Evolutionary conservation across 1,139 yeast species (phyloP).

Genomic region (Blastobotrys raffinosifermentans): DNA sequence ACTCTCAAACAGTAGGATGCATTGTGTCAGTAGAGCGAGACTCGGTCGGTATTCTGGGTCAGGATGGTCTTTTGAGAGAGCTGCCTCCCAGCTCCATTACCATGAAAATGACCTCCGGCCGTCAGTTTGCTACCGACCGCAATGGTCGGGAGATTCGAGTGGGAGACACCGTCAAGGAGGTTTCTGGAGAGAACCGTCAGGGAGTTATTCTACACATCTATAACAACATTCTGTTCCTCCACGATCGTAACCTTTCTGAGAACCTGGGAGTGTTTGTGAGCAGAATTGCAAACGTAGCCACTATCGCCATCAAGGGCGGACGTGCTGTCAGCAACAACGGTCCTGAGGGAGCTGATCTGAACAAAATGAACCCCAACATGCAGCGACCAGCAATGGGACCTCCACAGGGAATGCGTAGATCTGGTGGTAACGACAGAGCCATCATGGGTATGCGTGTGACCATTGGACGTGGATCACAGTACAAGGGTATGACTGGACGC

Average conservation of each 20-base stretch:
- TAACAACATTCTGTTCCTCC: constrained; percentile 70
- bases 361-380: constrained; percentile 82
- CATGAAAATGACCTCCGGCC: constrained; percentile 60
- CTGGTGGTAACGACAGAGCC: constrained; percentile 73
- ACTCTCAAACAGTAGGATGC: constrained; percentile 83
- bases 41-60: constrained; percentile 70
- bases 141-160: constrained; percentile 78
- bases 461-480: constrained; percentile 77
- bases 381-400: constrained; percentile 42
- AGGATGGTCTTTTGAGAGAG: constrained; percentile 71
- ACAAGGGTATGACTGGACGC: constrained; percentile 91
- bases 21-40: constrained; percentile 87
- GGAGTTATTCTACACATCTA: constrained; percentile 85
- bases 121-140: constrained; percentile 80
- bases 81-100: constrained; percentile 77
- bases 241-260: constrained; percentile 72
- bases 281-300: constrained; percentile 67
- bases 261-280: constrained; percentile 90
- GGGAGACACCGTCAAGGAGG: constrained; percentile 88
- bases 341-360: constrained; percentile 59
- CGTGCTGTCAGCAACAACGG: constrained; percentile 36
- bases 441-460: constrained; percentile 71
- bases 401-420: constrained; percentile 41
- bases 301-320: constrained; percentile 63
- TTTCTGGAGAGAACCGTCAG: constrained; percentile 71